These are phyloP conservation scores for Scutellaria galericulata DNA, from an alignment of 257 asterid species.

Conservation along the genomic window DNA sequence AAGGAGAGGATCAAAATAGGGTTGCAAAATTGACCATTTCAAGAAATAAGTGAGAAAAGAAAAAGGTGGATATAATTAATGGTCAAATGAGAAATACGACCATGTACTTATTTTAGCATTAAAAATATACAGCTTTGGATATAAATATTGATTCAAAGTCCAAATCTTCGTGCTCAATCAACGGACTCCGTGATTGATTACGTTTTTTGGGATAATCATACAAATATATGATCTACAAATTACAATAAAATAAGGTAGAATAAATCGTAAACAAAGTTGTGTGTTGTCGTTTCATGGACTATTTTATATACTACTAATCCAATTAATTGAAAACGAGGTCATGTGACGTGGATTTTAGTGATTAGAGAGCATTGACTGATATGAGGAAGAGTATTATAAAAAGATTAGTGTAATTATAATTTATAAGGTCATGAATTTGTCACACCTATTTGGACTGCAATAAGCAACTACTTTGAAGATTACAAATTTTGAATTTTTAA, in stretches of 20 bases:
- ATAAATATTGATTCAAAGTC: constrained; percentile 44
- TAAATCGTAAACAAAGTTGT: neutral
- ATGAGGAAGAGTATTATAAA: too few relatives aligned
- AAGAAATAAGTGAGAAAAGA: constrained; percentile 17
- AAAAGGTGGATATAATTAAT: constrained; percentile 7
- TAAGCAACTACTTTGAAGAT: neutral
- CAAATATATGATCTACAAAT: neutral
- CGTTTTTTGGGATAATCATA: neutral
- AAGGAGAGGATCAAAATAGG: constrained; percentile 37
- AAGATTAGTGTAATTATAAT: too few relatives aligned
- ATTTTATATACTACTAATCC: neutral
- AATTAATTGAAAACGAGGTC: constrained; percentile 5
- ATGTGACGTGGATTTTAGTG: constrained; percentile 12
- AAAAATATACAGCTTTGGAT: constrained; percentile 26
- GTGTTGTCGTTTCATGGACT: constrained; percentile 12
- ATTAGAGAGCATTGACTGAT: neutral
- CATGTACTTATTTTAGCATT: constrained; percentile 14
- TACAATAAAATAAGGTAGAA: neutral
- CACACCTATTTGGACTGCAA: constrained; percentile 3
- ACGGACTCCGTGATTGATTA: constrained; percentile 18
- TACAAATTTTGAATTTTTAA: neutral
- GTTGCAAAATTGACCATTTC: constrained; percentile 40
- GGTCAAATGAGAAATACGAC: constrained; percentile 46
- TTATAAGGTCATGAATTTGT: neutral
- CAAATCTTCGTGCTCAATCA: constrained; percentile 37